phyloP scores from a whole-genome alignment of 2,329 filamentous ascomycete genomes.

The Sphaceloma murrayae region DNA sequence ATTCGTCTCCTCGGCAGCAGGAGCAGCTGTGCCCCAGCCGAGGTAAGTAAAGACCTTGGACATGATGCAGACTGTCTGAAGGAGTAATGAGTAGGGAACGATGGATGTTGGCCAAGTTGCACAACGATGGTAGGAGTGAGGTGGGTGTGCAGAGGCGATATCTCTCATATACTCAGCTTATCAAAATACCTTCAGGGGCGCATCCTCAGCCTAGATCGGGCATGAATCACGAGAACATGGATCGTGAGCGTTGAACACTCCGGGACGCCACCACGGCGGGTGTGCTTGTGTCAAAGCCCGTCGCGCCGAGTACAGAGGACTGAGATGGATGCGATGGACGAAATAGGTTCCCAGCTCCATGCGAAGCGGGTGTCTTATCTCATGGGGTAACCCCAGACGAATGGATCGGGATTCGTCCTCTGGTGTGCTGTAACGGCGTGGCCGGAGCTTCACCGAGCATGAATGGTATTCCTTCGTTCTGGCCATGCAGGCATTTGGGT shows the following conservation, averaged over 20 bases:
- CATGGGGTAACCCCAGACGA: conserved; percentile 12
- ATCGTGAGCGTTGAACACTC: too few species aligned
- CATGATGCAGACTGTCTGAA: too few species aligned
- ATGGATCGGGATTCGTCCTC: neutral
- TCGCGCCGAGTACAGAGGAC: neutral
- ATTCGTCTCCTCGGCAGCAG: neutral
- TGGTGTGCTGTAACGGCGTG: neutral
- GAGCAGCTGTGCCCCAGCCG: conserved; percentile 6
- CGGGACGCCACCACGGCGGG: too few species aligned
- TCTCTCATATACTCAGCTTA: conserved; percentile 5
- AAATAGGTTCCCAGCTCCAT: conserved; percentile 9
- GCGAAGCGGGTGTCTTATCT: neutral
- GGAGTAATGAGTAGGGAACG: neutral
- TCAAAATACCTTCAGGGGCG: conserved; percentile 3
- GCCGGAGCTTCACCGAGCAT: conserved; percentile 3
- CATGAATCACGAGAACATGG: neutral
- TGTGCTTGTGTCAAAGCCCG: conserved; percentile 7
- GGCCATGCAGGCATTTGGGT: too few species aligned
- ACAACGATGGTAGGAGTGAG: neutral
- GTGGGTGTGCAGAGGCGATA: neutral
- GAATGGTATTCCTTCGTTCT: neutral
- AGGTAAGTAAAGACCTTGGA: conserved; percentile 11
- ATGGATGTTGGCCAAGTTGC: neutral
- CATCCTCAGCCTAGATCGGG: conserved; percentile 6
- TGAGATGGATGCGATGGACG: neutral